phyloP scores from a whole-genome alignment of 768 basidiomycete genomes.

The Boletus huronensis region DNA sequence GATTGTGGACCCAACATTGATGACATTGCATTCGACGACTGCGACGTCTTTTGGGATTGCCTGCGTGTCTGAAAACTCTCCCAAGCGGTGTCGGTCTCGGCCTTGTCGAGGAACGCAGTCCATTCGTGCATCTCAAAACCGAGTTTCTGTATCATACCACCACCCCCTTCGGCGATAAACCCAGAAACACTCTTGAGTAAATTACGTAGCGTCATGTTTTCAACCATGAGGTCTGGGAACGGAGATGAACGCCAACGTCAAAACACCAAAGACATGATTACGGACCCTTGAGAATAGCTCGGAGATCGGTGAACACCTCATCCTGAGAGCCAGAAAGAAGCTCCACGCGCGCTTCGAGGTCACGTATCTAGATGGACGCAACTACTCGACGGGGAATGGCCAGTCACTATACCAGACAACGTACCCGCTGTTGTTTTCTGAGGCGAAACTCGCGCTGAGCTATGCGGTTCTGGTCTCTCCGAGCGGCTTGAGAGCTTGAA shows the following conservation, averaged over 20 bases:
- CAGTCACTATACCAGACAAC: slow-evolving; percentile 12
- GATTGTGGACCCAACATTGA: slow-evolving; percentile 30
- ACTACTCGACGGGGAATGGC: neutral
- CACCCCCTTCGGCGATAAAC: slow-evolving; percentile 87
- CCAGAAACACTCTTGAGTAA: slow-evolving; percentile 70
- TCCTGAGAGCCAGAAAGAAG: slow-evolving; percentile 90
- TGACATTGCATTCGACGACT: slow-evolving; percentile 28
- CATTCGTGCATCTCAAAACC: slow-evolving; percentile 80
- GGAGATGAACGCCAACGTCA: slow-evolving; percentile 6
- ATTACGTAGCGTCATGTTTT: slow-evolving; percentile 81
- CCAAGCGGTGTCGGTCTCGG: slow-evolving; percentile 92
- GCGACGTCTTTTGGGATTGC: slow-evolving; percentile 29
- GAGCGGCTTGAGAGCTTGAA: slow-evolving; percentile 77
- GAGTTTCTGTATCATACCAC: slow-evolving; percentile 70
- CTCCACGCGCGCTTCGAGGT: slow-evolving; percentile 93
- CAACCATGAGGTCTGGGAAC: slow-evolving; percentile 73
- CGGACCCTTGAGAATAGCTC: slow-evolving; percentile 74
- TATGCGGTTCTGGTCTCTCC: slow-evolving; percentile 87
- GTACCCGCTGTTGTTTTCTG: slow-evolving; percentile 83
- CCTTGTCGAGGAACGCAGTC: slow-evolving; percentile 74
- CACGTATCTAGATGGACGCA: slow-evolving; percentile 65
- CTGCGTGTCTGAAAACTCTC: slow-evolving; percentile 82
- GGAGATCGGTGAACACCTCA: slow-evolving; percentile 80
- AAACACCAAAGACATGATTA: neutral
- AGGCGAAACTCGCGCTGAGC: slow-evolving; percentile 92